Evolutionary conservation across 345 rosid species (phyloP).

Genomic region (Linum tenue): DNA sequence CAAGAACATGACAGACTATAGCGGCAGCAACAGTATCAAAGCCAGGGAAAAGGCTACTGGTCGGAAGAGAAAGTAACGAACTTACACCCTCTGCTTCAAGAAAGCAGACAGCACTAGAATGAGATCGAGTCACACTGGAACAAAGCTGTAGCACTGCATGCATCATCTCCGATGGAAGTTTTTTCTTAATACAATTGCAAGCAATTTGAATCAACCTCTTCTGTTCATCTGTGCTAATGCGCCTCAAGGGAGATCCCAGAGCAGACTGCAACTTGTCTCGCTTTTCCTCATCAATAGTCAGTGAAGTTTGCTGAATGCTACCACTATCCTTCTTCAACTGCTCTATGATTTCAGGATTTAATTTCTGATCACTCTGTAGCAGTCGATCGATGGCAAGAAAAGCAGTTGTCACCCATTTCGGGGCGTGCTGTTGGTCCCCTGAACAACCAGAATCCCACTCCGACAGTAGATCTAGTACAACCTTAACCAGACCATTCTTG

Average conservation of each 20-base stretch:
- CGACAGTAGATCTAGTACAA: conserved; percentile 59
- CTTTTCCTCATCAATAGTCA: conserved; percentile 62
- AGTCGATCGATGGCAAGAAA: conserved; percentile 91
- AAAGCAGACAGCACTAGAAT: conserved; percentile 72
- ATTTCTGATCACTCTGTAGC: conserved; percentile 70
- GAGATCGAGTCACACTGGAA: conserved; percentile 73
- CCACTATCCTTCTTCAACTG: conserved; percentile 45
- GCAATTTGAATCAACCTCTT: conserved; percentile 80
- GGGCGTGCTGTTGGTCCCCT: conserved; percentile 42
- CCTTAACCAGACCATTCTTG: conserved; percentile 62
- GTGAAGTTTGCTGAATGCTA: conserved; percentile 33
- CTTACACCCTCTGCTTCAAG: conserved; percentile 77
- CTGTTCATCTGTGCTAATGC: conserved; percentile 51
- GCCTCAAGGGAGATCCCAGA: conserved; percentile 37
- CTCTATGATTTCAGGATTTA: conserved; percentile 67
- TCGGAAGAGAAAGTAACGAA: conserved; percentile 76
- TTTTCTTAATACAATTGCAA: conserved; percentile 65
- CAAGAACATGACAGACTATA: conserved; percentile 81
- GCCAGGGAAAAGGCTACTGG: conserved; percentile 80
- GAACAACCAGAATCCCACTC: conserved; percentile 53
- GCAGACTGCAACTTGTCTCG: conserved; percentile 49
- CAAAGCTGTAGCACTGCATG: conserved; percentile 90
- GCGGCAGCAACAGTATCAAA: conserved; percentile 81
- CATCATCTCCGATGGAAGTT: conserved; percentile 80
- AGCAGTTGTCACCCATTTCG: conserved; percentile 91